Base-by-base conservation (phyloP, 192 early-diverging fungal species). In the Oehlia diaphana region DNA sequence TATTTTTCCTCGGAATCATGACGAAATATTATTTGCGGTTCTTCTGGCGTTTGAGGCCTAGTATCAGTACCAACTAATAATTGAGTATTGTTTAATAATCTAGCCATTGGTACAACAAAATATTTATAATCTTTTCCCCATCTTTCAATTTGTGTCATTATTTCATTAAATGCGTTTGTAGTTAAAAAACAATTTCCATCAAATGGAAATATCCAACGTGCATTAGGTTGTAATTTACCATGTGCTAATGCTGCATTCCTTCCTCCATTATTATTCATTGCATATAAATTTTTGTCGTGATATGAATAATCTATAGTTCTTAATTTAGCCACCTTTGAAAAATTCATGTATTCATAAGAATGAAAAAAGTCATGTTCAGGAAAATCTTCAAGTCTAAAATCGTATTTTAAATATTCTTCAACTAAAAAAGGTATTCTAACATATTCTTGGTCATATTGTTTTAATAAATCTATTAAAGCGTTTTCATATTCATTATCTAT, bases 211-310 rank as follows among this genome's bases (percentile, higher is more conserved):
- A 91, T 88, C 90, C 90, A 91, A 47, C 82, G 84, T 19, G 83
- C 84, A 80, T 88, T 84, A 21, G 80, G 79, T 63, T 86, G 74
- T 14, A 78, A 61, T 71, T 87, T 86, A 6, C 82, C 90, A 63
- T 91, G 90, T 28, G 81, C 63, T 44, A 91, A 82, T 2, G 87
- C 90, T 13, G 84, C 83, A 76, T 91, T 91, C 33, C 90, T 79
- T 58, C 89, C 90, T 28, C 89, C 90, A 78, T 91, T 91, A 81
- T 91, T 91, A 81, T 91, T 91, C 90, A 91, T 91, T 64, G 85
- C 90, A 81, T 91, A 91, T 44, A 87, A 37, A 73, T 91, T 91
- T 83, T 91, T 91, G 39, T 89, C 86, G 78, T 91, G 89, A 68
- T 91, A 91, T 12, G 89, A 88, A 77, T 87, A 90, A 69, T 91